Conservation (phyloP, 2,329 filamentous ascomycete species). For the Hypoxylon sp. region DNA sequence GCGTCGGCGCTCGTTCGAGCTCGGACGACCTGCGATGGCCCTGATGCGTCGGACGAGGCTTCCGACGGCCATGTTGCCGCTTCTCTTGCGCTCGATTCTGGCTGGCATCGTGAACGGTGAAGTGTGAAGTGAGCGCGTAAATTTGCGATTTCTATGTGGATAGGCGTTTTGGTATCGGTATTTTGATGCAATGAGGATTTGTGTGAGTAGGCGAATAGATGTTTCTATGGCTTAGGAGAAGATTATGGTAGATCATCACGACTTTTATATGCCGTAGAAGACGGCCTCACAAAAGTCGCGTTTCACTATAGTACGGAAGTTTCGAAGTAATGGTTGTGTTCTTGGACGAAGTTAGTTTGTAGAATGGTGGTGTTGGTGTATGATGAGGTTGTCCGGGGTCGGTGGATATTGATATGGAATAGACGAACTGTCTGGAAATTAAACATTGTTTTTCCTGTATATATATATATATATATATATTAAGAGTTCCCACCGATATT, state of each 20-base stretch:
- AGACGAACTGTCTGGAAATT: background rate
- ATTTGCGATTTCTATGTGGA: background rate
- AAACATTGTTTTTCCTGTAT: background rate
- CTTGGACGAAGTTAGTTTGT: background rate
- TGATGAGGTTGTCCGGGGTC: background rate
- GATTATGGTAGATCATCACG: background rate
- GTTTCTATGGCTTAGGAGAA: background rate
- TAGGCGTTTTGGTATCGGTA: background rate
- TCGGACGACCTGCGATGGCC: no score
- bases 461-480: background rate
- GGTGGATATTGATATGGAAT: background rate
- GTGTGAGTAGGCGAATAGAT: background rate
- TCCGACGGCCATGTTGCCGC: background rate
- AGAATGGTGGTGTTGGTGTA: background rate
- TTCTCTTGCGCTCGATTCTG: background rate
- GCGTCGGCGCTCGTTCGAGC: no score
- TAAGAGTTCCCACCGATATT: background rate
- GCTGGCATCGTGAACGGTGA: slow-evolving; percentile 1
- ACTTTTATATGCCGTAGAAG: background rate
- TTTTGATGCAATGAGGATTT: background rate
- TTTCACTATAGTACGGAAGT: background rate
- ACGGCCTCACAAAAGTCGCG: background rate
- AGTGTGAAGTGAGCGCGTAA: background rate
- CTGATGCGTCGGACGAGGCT: background rate
- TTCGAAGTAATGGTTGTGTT: background rate